phyloP scores from a whole-genome alignment of 2,329 filamentous ascomycete genomes.

The Penicillium sp. region DNA sequence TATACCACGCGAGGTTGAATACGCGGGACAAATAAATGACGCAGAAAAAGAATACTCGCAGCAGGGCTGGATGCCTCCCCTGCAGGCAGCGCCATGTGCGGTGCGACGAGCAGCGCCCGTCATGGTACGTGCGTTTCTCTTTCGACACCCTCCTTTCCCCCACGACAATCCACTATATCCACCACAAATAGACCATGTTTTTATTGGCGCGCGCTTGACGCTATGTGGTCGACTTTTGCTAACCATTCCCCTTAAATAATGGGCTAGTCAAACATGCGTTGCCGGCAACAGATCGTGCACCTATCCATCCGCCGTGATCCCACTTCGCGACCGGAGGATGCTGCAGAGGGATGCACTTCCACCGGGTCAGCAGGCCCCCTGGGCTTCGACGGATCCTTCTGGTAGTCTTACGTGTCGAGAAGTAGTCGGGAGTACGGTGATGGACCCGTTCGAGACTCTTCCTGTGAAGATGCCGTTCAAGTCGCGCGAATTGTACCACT shows the following conservation, averaged over 20 bases:
- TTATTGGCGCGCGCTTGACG: too few relatives aligned
- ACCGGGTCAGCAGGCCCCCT: not conserved
- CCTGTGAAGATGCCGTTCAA: constrained; percentile 8
- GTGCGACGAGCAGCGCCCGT: constrained; percentile 3
- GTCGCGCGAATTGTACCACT: constrained; percentile 9
- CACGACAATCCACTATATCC: too few relatives aligned
- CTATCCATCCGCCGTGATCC: not conserved
- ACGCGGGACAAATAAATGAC: not conserved
- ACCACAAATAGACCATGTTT: too few relatives aligned
- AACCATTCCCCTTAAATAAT: not conserved
- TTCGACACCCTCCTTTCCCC: too few relatives aligned
- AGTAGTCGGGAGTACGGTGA: not conserved
- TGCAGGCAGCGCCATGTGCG: constrained; percentile 4
- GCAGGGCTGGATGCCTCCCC: not conserved
- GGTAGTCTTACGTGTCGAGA: not conserved
- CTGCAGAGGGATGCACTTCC: not conserved
- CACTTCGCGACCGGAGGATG: constrained; percentile 1
- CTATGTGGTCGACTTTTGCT: not conserved
- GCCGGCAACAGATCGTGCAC: not conserved
- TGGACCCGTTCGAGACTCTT: constrained; percentile 9
- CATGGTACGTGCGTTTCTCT: not conserved
- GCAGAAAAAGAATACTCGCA: not conserved
- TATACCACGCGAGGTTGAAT: not conserved
- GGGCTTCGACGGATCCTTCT: not conserved
- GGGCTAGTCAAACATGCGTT: not conserved